Percentiles rank a stretch among this genome's conserved stretches.
Evolutionary conservation across 306 rosid genomes (phyloP).

Genomic region (Medicago arabica): DNA sequence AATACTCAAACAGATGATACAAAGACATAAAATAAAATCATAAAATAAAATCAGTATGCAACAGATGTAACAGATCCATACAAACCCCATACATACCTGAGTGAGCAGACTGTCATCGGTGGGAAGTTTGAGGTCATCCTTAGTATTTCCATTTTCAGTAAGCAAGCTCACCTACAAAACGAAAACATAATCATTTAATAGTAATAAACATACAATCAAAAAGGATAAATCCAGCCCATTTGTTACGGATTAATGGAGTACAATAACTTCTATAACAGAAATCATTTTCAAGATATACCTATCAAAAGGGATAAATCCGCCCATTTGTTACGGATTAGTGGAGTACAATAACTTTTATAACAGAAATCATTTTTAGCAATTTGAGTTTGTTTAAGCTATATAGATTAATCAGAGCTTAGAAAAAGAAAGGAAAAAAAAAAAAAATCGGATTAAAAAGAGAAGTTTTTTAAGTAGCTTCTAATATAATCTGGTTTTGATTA

Average conservation of each 20-base stretch:
- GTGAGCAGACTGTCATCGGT: slow-evolving; percentile 64
- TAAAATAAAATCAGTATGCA: neutral
- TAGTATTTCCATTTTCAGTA: slow-evolving; percentile 73
- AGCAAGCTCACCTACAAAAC: slow-evolving; percentile 54
- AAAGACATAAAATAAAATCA: neutral
- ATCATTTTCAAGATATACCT: slow-evolving; percentile 2
- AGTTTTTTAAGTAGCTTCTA: neutral
- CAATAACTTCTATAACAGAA: too few species aligned
- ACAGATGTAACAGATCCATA: neutral
- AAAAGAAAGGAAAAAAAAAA: too few species aligned
- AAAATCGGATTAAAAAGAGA: too few species aligned
- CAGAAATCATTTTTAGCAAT: too few species aligned
- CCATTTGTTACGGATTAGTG: too few species aligned
- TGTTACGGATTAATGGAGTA: too few species aligned
- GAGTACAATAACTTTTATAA: too few species aligned
- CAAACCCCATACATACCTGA: slow-evolving; percentile 76
- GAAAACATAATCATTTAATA: slow-evolving; percentile 27
- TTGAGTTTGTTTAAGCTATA: too few species aligned
- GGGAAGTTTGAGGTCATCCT: slow-evolving; percentile 64
- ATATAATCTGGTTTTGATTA: too few species aligned
- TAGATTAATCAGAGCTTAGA: neutral
- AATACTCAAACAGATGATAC: neutral
- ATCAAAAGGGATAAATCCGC: neutral
- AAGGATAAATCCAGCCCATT: too few species aligned
- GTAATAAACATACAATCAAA: neutral